These are phyloP conservation scores for Debaryomyces psychrophilus DNA, from an alignment of 1,139 yeast species.

Conservation along the genomic window DNA sequence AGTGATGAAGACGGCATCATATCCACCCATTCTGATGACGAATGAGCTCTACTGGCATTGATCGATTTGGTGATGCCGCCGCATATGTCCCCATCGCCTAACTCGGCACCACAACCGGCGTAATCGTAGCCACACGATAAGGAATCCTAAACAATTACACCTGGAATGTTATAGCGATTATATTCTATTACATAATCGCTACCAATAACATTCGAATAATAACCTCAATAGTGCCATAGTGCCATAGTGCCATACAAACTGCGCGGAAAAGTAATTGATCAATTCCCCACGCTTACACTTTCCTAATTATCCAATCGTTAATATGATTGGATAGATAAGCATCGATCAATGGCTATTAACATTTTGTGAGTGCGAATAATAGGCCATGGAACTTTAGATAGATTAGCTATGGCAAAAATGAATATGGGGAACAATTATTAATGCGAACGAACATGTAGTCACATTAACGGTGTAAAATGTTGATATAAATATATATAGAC, in stretches of 20 bases:
- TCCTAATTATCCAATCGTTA: background rate
- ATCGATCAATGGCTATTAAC: constrained; percentile 6
- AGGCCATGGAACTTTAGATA: background rate
- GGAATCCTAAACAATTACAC: background rate
- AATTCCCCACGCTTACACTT: constrained; percentile 3
- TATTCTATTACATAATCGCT: constrained; percentile 2
- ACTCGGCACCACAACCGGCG: background rate
- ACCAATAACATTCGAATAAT: background rate
- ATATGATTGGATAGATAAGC: constrained; percentile 9
- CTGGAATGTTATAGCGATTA: background rate
- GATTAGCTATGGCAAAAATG: constrained; percentile 6
- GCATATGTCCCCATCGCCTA: background rate
- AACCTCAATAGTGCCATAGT: constrained; percentile 4
- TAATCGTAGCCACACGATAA: background rate
- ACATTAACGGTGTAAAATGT: background rate
- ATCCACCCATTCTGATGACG: background rate
- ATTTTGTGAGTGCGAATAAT: background rate
- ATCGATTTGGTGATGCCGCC: too few species aligned
- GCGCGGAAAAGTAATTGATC: too few species aligned
- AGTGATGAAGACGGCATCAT: constrained; percentile 21
- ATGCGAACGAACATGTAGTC: constrained; percentile 1
- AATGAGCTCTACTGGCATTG: background rate
- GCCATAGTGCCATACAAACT: too few species aligned
- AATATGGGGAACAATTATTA: constrained; percentile 5
- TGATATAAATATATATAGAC: background rate